Percentiles rank a stretch among this genome's conserved stretches.
Conservation (phyloP, 176 grass and related monocot species). For the Microstegium vimineum region DNA sequence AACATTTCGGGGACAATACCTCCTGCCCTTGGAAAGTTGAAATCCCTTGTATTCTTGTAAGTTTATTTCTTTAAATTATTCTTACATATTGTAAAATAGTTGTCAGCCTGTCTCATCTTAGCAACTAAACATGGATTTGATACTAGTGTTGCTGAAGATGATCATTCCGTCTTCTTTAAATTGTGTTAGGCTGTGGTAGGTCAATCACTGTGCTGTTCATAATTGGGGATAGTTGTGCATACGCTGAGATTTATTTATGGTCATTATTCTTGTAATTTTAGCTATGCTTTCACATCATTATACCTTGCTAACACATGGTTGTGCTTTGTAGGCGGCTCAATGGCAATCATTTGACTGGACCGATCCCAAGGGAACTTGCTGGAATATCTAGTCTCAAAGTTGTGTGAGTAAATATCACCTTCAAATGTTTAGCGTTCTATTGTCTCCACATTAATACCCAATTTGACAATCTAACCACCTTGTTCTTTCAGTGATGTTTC, state of each 20-base stretch:
- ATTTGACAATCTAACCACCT: slow-evolving; percentile 19
- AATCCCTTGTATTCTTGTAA: slow-evolving; percentile 94
- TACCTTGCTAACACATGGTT: slow-evolving; percentile 19
- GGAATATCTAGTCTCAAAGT: slow-evolving; percentile 81
- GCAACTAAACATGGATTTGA: background rate
- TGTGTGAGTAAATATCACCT: slow-evolving; percentile 69
- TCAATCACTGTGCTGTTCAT: background rate
- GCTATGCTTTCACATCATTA: background rate
- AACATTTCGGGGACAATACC: slow-evolving; percentile 86
- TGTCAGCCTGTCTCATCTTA: background rate
- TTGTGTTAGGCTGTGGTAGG: background rate
- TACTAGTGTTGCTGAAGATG: background rate
- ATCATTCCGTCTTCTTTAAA: background rate
- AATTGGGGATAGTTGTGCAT: background rate
- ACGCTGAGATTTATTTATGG: background rate
- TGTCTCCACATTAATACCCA: background rate
- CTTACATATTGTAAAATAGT: slow-evolving; percentile 4
- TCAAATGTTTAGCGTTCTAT: background rate
- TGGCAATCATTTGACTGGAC: slow-evolving; percentile 78
- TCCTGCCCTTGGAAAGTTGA: slow-evolving; percentile 66
- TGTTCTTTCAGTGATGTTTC: slow-evolving; percentile 80
- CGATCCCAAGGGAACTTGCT: slow-evolving; percentile 83
- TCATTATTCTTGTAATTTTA: background rate
- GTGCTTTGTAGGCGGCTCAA: slow-evolving; percentile 73
- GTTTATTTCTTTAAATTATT: slow-evolving; percentile 29